Evolutionary conservation across 108 stramenopile species (phyloP).

Genomic region (Cyclotella sp.): DNA sequence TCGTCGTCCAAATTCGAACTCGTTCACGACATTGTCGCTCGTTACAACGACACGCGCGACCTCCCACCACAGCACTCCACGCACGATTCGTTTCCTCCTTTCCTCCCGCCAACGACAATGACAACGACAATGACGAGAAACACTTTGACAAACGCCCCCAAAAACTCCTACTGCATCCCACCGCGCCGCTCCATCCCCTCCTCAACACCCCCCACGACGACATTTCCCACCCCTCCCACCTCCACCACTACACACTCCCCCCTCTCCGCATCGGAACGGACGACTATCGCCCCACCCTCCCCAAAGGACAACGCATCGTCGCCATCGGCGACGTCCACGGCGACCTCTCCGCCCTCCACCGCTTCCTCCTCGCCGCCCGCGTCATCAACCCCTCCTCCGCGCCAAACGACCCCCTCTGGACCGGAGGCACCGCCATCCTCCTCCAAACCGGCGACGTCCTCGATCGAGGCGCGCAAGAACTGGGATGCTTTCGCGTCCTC

Average conservation of each 20-base stretch:
- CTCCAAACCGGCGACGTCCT: slow-evolving; percentile 85
- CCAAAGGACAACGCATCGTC: slow-evolving; percentile 62
- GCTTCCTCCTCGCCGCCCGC: slow-evolving; percentile 49
- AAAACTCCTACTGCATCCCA: not conserved
- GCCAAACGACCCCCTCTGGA: slow-evolving; percentile 45
- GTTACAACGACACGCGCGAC: no score
- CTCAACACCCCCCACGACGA: slow-evolving; percentile 13
- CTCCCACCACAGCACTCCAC: no score
- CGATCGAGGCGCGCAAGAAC: slow-evolving; percentile 76
- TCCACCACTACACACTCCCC: slow-evolving; percentile 39
- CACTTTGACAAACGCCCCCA: no score
- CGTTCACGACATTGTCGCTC: no score
- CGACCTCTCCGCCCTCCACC: slow-evolving; percentile 59
- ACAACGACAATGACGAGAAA: not conserved
- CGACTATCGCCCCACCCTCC: slow-evolving; percentile 42
- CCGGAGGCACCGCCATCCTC: slow-evolving; percentile 65
- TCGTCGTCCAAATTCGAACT: no score
- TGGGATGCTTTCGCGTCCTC: slow-evolving; percentile 65
- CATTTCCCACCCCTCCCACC: slow-evolving; percentile 19
- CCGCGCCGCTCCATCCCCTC: slow-evolving; percentile 30
- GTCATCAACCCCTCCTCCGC: slow-evolving; percentile 39
- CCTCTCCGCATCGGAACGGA: slow-evolving; percentile 33
- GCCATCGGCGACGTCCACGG: slow-evolving; percentile 86
- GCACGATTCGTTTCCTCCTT: slow-evolving; percentile 6
- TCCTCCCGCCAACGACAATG: not conserved